Base-by-base conservation (phyloP, 2,329 filamentous ascomycete genomes). In the Capronia epimyces region DNA sequence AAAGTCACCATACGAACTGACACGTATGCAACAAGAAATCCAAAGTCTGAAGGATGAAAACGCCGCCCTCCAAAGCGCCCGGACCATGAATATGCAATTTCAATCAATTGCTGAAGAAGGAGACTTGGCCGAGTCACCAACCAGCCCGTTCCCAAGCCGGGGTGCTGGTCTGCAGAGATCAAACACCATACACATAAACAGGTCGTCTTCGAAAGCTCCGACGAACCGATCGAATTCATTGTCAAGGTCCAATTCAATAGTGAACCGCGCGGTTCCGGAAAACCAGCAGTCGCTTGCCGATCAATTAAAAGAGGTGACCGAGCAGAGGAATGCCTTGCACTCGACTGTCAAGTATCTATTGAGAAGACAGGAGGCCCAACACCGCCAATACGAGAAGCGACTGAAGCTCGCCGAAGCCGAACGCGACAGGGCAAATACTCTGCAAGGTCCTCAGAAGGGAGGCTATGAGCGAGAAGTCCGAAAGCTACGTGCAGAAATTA, bases 311-410 rank as follows among this genome's bases (percentile, higher is more conserved):
- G 91, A 97, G 59, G 84, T 96, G 9, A 91, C 97, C 69, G 83
- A 88, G 37, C 93, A 98, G 71, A 82, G 93, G 41, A 91, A 98
- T 68, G 90, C 91, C 1, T 76, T 98, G 5, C 93, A 97, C 71
- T 82, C 80, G 53, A 89, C 93, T 5, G 75, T 98, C 46, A 90
- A 87, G 71, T 88, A 82, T 54, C 76, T 98, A 13, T 80, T 97
- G 10, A 83, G 90, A 56, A 83, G 93, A 46, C 89, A 96, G 59
- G 86, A 91, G 57, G 79, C 85, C 65, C 88, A 96, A 68, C 87
- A 86, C 60, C 83, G 83, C 39, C 86, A 95, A 60, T 89, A 90
- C 59, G 77, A 84, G 60, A 95, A 94, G 71, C 87, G 82, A 57
- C 85, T 95, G 60, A 80, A 77, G 43, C 75, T 83, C 43, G 74